phyloP scores from a whole-genome alignment of 2,329 filamentous ascomycete species.

The Aspergillus brasiliensis region DNA sequence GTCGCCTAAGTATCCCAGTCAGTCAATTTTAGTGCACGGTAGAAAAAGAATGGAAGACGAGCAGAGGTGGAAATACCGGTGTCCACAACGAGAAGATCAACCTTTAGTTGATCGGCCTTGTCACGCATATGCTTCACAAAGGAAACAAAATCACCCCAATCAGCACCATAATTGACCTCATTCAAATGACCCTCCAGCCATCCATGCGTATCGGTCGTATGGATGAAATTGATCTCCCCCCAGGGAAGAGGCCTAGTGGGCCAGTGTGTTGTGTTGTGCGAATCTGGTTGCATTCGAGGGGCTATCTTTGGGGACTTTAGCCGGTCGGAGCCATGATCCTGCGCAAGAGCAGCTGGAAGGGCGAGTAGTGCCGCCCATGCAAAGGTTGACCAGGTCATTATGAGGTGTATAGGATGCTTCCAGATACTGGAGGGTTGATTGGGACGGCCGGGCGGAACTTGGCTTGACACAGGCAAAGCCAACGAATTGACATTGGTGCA shows the following conservation, averaged over 20 bases:
- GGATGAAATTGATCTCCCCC: conserved; percentile 2
- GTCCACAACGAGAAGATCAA: conserved; percentile 7
- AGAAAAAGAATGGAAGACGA: not conserved
- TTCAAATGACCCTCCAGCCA: conserved; percentile 1
- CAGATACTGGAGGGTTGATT: no score
- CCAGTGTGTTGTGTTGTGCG: not conserved
- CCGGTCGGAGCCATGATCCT: not conserved
- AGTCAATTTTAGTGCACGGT: not conserved
- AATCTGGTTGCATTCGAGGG: not conserved
- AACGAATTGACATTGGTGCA: no score
- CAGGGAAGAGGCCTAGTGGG: not conserved
- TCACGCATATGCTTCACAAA: conserved; percentile 5
- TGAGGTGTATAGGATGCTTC: no score
- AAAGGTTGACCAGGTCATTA: no score
- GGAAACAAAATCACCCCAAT: not conserved
- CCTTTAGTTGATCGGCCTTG: not conserved
- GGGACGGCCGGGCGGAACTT: no score
- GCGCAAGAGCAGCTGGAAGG: not conserved
- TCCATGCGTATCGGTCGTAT: conserved; percentile 6
- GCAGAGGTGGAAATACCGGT: not conserved
- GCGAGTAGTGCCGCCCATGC: not conserved
- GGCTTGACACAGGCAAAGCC: no score
- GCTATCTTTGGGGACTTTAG: not conserved
- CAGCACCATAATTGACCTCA: conserved; percentile 2
- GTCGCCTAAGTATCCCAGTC: not conserved